Conservation (phyloP, 768 basidiomycete genomes). For the Lentinula guzmanii region DNA sequence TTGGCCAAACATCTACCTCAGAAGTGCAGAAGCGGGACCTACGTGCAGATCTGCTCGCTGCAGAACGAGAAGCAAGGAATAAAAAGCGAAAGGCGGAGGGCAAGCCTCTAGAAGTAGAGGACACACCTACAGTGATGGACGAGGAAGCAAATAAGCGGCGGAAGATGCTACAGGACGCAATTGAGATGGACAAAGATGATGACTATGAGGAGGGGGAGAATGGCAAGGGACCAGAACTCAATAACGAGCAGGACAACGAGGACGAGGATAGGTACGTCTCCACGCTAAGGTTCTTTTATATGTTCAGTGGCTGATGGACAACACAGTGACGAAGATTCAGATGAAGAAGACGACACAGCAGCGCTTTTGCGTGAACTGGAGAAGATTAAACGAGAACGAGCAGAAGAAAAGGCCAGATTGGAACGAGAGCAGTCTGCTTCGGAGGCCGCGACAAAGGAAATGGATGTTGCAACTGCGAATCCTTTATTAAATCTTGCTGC, state of each 20-base stretch:
- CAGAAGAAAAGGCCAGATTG: slow-evolving; percentile 82
- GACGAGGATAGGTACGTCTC: slow-evolving; percentile 40
- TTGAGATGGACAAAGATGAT: slow-evolving; percentile 89
- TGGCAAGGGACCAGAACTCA: slow-evolving; percentile 42
- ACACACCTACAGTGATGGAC: slow-evolving; percentile 43
- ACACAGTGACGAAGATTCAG: slow-evolving; percentile 36
- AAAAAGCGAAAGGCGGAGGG: slow-evolving; percentile 94
- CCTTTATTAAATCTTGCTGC: slow-evolving; percentile 89
- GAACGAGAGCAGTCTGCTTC: slow-evolving; percentile 70
- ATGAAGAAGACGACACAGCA: slow-evolving; percentile 52
- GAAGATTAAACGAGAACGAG: slow-evolving; percentile 94
- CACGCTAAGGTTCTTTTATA: not conserved
- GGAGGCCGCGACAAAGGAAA: slow-evolving; percentile 60
- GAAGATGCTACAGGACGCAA: slow-evolving; percentile 80
- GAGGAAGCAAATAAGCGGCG: slow-evolving; percentile 77
- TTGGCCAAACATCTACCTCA: slow-evolving; percentile 86
- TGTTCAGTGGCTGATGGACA: not conserved
- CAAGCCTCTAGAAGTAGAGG: slow-evolving; percentile 2
- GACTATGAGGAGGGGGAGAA: slow-evolving; percentile 41
- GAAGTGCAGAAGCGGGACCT: slow-evolving; percentile 82
- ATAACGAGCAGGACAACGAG: slow-evolving; percentile 30
- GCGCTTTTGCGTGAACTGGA: slow-evolving; percentile 88
- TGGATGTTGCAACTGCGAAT: slow-evolving; percentile 81
- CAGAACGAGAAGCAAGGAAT: slow-evolving; percentile 82
- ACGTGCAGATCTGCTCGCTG: slow-evolving; percentile 72